Evolutionary conservation across 2,329 filamentous ascomycete genomes (phyloP).

Genomic region (Aspergillus sojae): DNA sequence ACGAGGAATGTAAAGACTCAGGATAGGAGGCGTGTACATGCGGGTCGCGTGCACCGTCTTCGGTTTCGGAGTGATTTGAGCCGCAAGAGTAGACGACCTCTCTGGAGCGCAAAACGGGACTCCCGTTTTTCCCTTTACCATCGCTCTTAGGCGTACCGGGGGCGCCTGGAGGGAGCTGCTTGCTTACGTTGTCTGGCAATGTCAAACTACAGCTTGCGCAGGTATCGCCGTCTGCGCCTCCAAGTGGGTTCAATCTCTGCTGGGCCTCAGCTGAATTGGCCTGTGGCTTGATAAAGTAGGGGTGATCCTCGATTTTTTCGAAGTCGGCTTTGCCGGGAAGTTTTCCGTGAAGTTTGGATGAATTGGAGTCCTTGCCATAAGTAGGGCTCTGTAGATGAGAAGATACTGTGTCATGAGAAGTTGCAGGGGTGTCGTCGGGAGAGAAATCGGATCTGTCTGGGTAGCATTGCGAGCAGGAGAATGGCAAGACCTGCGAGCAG

Average conservation of each 20-base stretch:
- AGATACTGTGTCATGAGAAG: constrained; percentile 33
- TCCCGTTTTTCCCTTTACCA: constrained; percentile 53
- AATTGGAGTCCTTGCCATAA: constrained; percentile 20
- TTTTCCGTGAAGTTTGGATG: constrained; percentile 19
- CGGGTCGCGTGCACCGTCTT: constrained; percentile 38
- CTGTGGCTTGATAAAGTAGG: constrained; percentile 51
- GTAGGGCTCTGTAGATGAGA: constrained; percentile 25
- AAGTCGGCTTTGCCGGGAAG: constrained; percentile 22
- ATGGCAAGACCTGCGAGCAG: constrained; percentile 60
- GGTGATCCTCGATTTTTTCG: constrained; percentile 51
- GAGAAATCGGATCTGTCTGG: constrained; percentile 41
- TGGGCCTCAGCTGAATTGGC: constrained; percentile 44
- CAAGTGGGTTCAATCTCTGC: constrained; percentile 46
- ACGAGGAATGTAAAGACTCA: constrained; percentile 43
- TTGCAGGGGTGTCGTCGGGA: constrained; percentile 45
- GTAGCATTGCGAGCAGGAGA: constrained; percentile 57
- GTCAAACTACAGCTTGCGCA: constrained; percentile 62
- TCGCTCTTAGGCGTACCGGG: constrained; percentile 54
- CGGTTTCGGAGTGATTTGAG: constrained; percentile 38
- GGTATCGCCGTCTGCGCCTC: constrained; percentile 52
- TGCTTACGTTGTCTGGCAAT: constrained; percentile 57
- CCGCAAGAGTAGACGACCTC: constrained; percentile 57
- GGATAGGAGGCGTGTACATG: constrained; percentile 41
- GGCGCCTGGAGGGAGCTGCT: constrained; percentile 55
- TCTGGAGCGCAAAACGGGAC: constrained; percentile 58